Evolutionary conservation across 257 asterid genomes (phyloP).

Genomic region (Fraxinus pennsylvanica): DNA sequence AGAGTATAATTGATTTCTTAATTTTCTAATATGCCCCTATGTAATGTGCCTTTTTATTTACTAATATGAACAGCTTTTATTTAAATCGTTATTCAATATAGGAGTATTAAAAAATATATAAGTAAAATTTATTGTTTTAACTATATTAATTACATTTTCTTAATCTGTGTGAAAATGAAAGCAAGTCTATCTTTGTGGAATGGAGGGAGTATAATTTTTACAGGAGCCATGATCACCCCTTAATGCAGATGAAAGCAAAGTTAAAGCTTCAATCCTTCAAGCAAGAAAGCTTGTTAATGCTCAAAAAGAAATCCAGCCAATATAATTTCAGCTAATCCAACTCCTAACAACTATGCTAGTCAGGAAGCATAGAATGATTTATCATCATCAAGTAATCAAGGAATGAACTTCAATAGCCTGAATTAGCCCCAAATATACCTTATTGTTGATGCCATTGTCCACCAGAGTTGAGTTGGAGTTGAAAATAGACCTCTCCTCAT

Average conservation of each 20-base stretch:
- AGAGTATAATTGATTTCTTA: too few relatives aligned
- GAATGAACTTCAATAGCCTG: not conserved
- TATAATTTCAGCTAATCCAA: not conserved
- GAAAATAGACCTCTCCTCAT: conserved; percentile 35
- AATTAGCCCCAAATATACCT: conserved; percentile 42
- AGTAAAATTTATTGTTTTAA: too few relatives aligned
- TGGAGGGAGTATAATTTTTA: too few relatives aligned
- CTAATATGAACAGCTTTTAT: too few relatives aligned
- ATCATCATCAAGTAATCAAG: not conserved
- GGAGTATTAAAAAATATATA: too few relatives aligned
- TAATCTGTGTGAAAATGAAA: too few relatives aligned
- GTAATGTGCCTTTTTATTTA: too few relatives aligned
- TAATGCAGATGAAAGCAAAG: not conserved
- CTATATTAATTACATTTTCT: too few relatives aligned
- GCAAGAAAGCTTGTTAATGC: not conserved
- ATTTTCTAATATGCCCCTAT: too few relatives aligned
- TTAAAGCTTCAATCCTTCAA: too few relatives aligned
- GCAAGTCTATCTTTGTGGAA: too few relatives aligned
- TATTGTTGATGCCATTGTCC: conserved; percentile 76
- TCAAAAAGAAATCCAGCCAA: not conserved
- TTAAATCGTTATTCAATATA: too few relatives aligned
- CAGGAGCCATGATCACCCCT: not conserved
- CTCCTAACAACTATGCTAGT: not conserved
- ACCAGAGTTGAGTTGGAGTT: conserved; percentile 44
- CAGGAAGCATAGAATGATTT: not conserved